phyloP scores from a whole-genome alignment of 805 yeast genomes.

The Teunomyces kruisii region DNA sequence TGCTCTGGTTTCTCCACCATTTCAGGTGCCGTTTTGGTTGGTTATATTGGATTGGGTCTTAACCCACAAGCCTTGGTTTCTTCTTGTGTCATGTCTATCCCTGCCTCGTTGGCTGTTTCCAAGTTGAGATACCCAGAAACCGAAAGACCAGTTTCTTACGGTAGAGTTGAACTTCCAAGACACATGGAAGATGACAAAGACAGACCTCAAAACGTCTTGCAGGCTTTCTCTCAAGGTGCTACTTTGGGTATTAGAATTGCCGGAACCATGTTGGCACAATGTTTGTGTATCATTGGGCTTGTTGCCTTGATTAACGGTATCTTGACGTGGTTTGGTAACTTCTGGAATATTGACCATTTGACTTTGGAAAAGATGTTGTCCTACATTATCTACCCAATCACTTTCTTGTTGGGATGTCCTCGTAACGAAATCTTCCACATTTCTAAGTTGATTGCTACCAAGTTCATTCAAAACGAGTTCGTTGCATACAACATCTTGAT shows the following conservation, averaged over 20 bases:
- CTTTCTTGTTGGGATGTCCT: conserved; percentile 59
- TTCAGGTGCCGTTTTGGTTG: conserved; percentile 62
- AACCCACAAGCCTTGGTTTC: conserved; percentile 62
- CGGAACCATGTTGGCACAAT: conserved; percentile 55
- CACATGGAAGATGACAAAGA: conserved; percentile 28
- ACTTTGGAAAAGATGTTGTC: conserved; percentile 57
- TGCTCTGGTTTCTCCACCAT: conserved; percentile 64
- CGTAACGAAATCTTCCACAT: conserved; percentile 51
- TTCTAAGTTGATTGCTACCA: conserved; percentile 52
- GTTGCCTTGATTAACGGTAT: conserved; percentile 57
- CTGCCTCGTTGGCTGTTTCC: conserved; percentile 60
- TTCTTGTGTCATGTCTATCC: conserved; percentile 70
- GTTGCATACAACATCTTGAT: conserved; percentile 50
- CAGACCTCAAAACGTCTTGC: conserved; percentile 50
- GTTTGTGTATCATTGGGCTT: conserved; percentile 60
- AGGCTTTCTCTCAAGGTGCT: conserved; percentile 60
- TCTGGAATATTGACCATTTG: conserved; percentile 56
- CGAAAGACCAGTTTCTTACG: conserved; percentile 52
- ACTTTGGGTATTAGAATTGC: conserved; percentile 57
- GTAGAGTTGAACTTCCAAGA: conserved; percentile 48
- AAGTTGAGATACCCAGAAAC: conserved; percentile 61
- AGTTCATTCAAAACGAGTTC: conserved; percentile 62
- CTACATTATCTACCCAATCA: conserved; percentile 58
- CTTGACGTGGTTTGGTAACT: conserved; percentile 59
- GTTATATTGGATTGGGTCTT: conserved; percentile 62